These are phyloP conservation scores for Clonostachys rhizophaga DNA, from an alignment of 2,329 filamentous ascomycete genomes.

Conservation along the genomic window DNA sequence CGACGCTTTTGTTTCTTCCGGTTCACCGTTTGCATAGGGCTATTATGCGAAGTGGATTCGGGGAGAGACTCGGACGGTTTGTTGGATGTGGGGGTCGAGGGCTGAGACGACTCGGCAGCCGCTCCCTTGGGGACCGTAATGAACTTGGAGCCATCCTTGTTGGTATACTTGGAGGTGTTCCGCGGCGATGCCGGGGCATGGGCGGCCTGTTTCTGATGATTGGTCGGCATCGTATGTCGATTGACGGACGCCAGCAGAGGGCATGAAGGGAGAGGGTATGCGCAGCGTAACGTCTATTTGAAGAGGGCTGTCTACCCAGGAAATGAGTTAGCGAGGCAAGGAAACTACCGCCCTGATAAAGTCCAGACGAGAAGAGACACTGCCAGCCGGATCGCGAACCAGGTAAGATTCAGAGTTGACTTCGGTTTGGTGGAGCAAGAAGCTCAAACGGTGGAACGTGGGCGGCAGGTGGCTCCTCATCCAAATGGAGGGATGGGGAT, in stretches of 20 bases:
- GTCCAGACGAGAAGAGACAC: too few relatives aligned
- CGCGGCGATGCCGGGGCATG: constrained; percentile 47
- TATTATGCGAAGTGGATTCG: constrained; percentile 15
- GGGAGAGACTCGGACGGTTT: constrained; percentile 24
- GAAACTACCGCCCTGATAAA: too few relatives aligned
- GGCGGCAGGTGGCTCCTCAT: background rate
- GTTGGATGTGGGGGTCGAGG: constrained; percentile 42
- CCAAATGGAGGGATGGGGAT: background rate
- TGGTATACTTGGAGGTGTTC: constrained; percentile 57
- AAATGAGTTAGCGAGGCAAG: too few relatives aligned
- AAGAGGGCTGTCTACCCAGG: too few relatives aligned
- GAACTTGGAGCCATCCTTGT: constrained; percentile 66
- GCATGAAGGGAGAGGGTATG: constrained; percentile 18
- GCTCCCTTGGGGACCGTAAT: constrained; percentile 58
- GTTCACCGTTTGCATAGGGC: constrained; percentile 57
- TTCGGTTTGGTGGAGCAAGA: too few relatives aligned
- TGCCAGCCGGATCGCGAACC: too few relatives aligned
- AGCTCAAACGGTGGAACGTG: too few relatives aligned
- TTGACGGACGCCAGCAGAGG: constrained; percentile 21
- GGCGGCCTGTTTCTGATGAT: constrained; percentile 43
- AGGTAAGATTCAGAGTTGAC: too few relatives aligned
- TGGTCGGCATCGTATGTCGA: constrained; percentile 43
- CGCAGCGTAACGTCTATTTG: background rate
- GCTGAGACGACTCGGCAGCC: constrained; percentile 47
- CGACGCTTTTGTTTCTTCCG: constrained; percentile 94